phyloP scores from a whole-genome alignment of 139 green algal species.

The Auxenochlorella protothecoides region DNA sequence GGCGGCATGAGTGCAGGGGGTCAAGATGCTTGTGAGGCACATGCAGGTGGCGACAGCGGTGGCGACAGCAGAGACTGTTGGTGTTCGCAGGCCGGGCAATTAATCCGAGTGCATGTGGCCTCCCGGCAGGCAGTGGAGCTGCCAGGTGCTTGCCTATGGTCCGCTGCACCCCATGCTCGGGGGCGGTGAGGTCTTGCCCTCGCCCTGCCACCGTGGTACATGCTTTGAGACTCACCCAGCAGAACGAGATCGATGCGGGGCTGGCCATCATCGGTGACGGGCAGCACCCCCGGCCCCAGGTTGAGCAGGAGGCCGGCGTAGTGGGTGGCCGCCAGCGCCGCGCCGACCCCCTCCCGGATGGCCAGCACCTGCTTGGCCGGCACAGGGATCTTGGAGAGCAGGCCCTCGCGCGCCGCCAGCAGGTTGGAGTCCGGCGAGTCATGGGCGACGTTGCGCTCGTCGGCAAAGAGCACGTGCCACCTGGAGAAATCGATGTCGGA shows the following conservation, averaged over 20 bases:
- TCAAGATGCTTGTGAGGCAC: too few relatives aligned
- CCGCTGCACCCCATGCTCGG: too few relatives aligned
- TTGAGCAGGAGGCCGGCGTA: slow-evolving; percentile 49
- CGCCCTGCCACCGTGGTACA: too few relatives aligned
- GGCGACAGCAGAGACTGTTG: too few relatives aligned
- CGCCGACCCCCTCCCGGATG: slow-evolving; percentile 39
- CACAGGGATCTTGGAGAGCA: slow-evolving; percentile 62
- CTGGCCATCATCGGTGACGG: slow-evolving; percentile 35
- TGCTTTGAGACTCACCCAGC: slow-evolving; percentile 36
- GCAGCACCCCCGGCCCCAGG: slow-evolving; percentile 41
- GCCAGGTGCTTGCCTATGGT: too few relatives aligned
- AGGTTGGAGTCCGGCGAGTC: slow-evolving; percentile 61
- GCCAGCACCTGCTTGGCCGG: slow-evolving; percentile 36
- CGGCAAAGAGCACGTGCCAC: slow-evolving; percentile 71
- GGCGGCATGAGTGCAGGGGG: too few relatives aligned
- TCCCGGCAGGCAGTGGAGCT: too few relatives aligned
- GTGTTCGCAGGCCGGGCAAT: too few relatives aligned
- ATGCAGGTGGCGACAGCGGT: too few relatives aligned
- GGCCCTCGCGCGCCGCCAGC: slow-evolving; percentile 51
- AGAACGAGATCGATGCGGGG: slow-evolving; percentile 85
- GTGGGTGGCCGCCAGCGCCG: slow-evolving; percentile 32
- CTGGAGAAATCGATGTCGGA: slow-evolving; percentile 52
- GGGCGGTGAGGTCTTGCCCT: too few relatives aligned
- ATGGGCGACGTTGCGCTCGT: slow-evolving; percentile 79
- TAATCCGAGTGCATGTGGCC: too few relatives aligned